Evolutionary conservation across 2,329 filamentous ascomycete species (phyloP), one percentile per base, ranked within the genome.

Genomic region (Madurella fahalii): DNA sequence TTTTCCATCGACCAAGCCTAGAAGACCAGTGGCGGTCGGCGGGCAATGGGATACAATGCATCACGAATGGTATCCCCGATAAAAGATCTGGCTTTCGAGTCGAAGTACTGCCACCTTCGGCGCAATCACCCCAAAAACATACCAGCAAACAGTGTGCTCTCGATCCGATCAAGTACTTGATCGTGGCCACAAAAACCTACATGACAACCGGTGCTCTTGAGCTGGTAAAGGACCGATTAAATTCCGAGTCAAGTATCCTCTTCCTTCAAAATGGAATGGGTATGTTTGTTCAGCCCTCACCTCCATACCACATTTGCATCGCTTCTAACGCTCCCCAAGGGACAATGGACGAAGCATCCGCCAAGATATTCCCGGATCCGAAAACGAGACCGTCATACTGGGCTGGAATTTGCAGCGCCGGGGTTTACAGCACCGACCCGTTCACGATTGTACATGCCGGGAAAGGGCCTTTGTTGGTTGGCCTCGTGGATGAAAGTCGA

Each of bases 251-350:
- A 12, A 46, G 84, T 0, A 77, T 90, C n/a, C 72, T 85, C 25
- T 82, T 90, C 55, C 67, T 89, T 40, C 86, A 89, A 55, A 89
- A 89, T 62, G 87, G 87, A 17, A 83, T 90, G 78, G 86, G 86
- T 68, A 47, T 65, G 66, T 16, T 25, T 25, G 25, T 25, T 25
- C 25, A 7, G 7, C 7, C 25, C 25, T 7, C 25, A 3, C 25
- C 25, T 7, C 25, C 3, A 25, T 25, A 25, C 17, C 16, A n/a
- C n/a, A 25, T 25, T 7, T 25, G 25, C 4, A 25, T 25, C 25
- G 25, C 25, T 25, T 25, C 25, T 25, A 25, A 25, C 25, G 7
- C 25, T 25, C 7, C 25, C 17, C 34, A 41, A 58, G 52, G 52
- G 5, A 37, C 47, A 12, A 45, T n/a, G 3, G 52, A 57, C 39